Evolutionary conservation across 2,329 filamentous ascomycete species (phyloP).

Genomic region (Monascus ruber): DNA sequence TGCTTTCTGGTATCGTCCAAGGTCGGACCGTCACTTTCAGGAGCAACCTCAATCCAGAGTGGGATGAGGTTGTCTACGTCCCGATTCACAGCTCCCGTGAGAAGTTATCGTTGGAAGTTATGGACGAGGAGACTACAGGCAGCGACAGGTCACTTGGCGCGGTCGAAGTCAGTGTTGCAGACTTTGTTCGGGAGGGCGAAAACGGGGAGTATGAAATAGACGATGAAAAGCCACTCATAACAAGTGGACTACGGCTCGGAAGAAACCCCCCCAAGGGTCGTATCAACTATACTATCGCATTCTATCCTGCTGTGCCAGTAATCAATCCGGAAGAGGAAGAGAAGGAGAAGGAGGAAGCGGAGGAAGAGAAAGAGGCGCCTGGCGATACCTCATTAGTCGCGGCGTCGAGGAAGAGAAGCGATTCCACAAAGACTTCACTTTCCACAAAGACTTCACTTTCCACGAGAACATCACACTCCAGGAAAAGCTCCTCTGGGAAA

Average conservation of each 20-base stretch:
- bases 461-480: constrained; percentile 15
- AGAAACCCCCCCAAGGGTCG: constrained; percentile 66
- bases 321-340: constrained; percentile 67
- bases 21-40: constrained; percentile 88
- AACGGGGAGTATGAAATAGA: constrained; percentile 70
- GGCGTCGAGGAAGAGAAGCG: constrained; percentile 17
- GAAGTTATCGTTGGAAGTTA: constrained; percentile 78
- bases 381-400: background rate
- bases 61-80: constrained; percentile 90
- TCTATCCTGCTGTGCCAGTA: constrained; percentile 81
- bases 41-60: constrained; percentile 90
- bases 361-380: constrained; percentile 23
- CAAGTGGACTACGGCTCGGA: constrained; percentile 60
- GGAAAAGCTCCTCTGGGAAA: constrained; percentile 8
- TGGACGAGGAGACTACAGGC: constrained; percentile 89
- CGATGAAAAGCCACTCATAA: constrained; percentile 58
- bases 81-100: constrained; percentile 79
- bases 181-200: constrained; percentile 69
- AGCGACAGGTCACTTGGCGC: constrained; percentile 81
- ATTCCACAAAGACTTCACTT: constrained; percentile 17
- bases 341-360: constrained; percentile 36
- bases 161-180: constrained; percentile 62
- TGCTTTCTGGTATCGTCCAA: constrained; percentile 83
- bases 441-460: constrained; percentile 19
- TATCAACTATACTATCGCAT: constrained; percentile 71